Percentiles rank a stretch among this genome's conserved stretches.
These are phyloP conservation scores for Mallotus japonicus DNA, from an alignment of 441 rosid species.

Conservation along the genomic window DNA sequence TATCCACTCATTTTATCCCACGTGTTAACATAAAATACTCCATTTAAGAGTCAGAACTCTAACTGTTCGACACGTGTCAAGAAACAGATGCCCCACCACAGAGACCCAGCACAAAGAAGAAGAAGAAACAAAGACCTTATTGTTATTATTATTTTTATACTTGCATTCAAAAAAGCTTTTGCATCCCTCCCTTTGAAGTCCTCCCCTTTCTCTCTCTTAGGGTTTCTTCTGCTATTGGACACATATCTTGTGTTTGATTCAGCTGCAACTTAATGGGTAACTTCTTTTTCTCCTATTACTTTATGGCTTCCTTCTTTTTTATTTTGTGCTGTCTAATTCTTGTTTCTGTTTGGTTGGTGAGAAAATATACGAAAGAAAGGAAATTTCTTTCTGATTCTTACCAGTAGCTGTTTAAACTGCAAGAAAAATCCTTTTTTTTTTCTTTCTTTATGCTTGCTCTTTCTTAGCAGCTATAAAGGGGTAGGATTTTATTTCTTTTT, in stretches of 20 bases:
- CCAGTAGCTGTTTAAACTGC: background rate
- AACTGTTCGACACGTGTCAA: conserved; percentile 28
- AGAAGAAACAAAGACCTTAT: background rate
- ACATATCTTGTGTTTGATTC: conserved; percentile 8
- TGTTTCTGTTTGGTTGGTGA: conserved; percentile 13
- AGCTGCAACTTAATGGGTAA: conserved; percentile 24
- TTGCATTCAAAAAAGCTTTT: conserved; percentile 15
- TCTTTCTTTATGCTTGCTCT: background rate
- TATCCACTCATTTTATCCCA: conserved; percentile 25
- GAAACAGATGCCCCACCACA: conserved; percentile 15
- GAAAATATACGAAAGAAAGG: background rate
- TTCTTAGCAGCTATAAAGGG: background rate
- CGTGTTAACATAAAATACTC: conserved; percentile 19
- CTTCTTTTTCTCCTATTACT: background rate
- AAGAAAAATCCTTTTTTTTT: background rate
- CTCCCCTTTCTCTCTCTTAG: conserved; percentile 23
- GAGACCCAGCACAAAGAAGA: background rate
- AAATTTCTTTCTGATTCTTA: background rate
- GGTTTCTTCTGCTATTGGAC: conserved; percentile 23
- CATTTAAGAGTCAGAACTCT: conserved; percentile 16
- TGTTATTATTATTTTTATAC: too few species aligned
- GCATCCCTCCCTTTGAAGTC: conserved; percentile 27
- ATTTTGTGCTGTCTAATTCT: background rate
- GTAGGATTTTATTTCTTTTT: background rate
- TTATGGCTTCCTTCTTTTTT: background rate